Evolutionary conservation across 1,139 yeast species (phyloP).

Genomic region (Yarrowia galli): DNA sequence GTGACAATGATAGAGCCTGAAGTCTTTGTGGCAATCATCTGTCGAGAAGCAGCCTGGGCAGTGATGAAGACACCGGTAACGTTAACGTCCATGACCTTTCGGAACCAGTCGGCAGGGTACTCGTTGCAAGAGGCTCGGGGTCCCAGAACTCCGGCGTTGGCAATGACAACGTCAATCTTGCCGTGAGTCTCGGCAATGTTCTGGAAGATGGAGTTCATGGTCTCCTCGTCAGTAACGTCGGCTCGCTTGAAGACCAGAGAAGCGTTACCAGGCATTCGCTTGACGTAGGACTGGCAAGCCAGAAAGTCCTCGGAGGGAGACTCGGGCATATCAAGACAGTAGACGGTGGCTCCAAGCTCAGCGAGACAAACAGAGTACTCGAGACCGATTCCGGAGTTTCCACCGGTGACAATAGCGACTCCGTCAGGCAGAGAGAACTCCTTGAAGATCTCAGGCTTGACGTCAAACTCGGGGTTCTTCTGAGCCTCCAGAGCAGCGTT

Average conservation of each 20-base stretch:
- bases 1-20: constrained; percentile 62
- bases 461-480: constrained; percentile 44
- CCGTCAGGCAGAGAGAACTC: constrained; percentile 54
- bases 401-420: constrained; percentile 55
- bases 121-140: constrained; percentile 56
- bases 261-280: constrained; percentile 50
- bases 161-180: constrained; percentile 66
- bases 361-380: constrained; percentile 52
- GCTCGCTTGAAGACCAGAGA: constrained; percentile 57
- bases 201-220: constrained; percentile 55
- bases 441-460: constrained; percentile 43
- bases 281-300: constrained; percentile 45
- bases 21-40: constrained; percentile 55
- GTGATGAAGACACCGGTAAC: constrained; percentile 62
- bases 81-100: constrained; percentile 57
- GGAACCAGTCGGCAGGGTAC: constrained; percentile 56
- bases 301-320: constrained; percentile 50
- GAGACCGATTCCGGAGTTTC: constrained; percentile 54
- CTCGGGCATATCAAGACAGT: constrained; percentile 49
- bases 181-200: constrained; percentile 62
- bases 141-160: constrained; percentile 70
- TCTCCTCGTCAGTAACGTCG: constrained; percentile 56
- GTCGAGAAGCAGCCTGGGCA: constrained; percentile 59
- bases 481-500: constrained; percentile 48
- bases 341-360: constrained; percentile 54